phyloP scores from a whole-genome alignment of 345 rosid genomes.

The Acer saccharum region DNA sequence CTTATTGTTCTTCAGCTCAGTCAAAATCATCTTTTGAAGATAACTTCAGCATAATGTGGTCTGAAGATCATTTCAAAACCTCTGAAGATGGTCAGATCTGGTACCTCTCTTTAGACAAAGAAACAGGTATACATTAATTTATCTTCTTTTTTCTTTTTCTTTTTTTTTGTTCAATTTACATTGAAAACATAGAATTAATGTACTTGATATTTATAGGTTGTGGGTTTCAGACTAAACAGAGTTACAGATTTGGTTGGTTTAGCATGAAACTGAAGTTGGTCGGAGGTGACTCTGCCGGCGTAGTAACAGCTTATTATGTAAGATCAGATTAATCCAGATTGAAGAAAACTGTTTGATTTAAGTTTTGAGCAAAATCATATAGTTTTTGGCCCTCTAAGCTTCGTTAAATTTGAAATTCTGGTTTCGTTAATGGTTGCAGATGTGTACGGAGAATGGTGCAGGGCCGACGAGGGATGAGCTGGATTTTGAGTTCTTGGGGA shows the following conservation, averaged over 20 bases:
- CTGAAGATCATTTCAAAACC: constrained; percentile 86
- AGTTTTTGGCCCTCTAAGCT: too few species aligned
- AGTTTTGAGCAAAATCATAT: background rate
- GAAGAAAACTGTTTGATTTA: background rate
- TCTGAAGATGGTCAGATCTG: constrained; percentile 97
- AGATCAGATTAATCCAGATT: constrained; percentile 11
- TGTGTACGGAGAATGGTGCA: constrained; percentile 93
- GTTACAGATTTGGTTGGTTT: constrained; percentile 95
- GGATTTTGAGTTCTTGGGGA: constrained; percentile 95
- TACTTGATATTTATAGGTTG: constrained; percentile 49
- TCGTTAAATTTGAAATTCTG: too few species aligned
- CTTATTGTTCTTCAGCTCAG: constrained; percentile 19
- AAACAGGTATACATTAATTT: constrained; percentile 59
- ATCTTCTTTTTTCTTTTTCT: too few species aligned
- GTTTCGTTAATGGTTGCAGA: constrained; percentile 38
- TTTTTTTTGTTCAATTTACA: too few species aligned
- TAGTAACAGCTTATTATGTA: constrained; percentile 94
- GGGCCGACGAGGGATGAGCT: constrained; percentile 95
- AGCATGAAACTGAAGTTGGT: constrained; percentile 96
- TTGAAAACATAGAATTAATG: background rate
- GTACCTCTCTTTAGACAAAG: constrained; percentile 87
- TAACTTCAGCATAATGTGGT: constrained; percentile 94
- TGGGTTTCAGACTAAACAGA: constrained; percentile 93
- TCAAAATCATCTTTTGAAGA: constrained; percentile 69
- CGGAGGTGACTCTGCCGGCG: constrained; percentile 97